phyloP scores from a whole-genome alignment of 2,329 filamentous ascomycete species.

The Hymenoscyphus occultus region DNA sequence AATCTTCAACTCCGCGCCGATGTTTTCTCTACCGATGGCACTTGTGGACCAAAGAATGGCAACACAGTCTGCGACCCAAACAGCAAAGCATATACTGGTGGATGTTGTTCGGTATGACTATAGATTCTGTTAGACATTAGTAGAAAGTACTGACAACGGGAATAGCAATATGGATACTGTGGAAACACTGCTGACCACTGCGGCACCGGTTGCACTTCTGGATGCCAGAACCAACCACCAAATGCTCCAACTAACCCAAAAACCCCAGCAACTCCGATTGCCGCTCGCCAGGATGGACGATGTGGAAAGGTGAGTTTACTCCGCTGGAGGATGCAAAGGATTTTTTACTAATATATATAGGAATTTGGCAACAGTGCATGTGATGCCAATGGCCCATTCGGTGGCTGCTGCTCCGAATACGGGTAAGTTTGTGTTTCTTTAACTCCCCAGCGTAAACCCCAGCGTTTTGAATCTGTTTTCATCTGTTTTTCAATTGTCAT shows the following conservation, averaged over 20 bases:
- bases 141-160: constrained; percentile 27
- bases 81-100: constrained; percentile 47
- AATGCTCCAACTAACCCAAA: neutral
- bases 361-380: constrained; percentile 31
- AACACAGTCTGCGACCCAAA: constrained; percentile 47
- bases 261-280: neutral
- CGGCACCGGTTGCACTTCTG: constrained; percentile 54
- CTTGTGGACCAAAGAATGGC: constrained; percentile 49
- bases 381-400: constrained; percentile 31
- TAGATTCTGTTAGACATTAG: constrained; percentile 51
- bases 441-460: neutral
- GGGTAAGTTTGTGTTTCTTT: constrained; percentile 26
- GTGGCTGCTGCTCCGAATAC: constrained; percentile 34
- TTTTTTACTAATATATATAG: constrained; percentile 5
- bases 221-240: constrained; percentile 23
- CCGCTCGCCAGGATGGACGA: constrained; percentile 28
- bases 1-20: constrained; percentile 31
- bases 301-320: constrained; percentile 28
- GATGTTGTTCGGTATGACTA: constrained; percentile 50
- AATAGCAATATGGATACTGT: constrained; percentile 17
- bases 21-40: constrained; percentile 50
- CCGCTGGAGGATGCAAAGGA: neutral
- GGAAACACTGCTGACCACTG: constrained; percentile 48
- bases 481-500: neutral
- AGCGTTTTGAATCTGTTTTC: too few relatives aligned